Base-by-base conservation (phyloP, 305 asterid genomes). In the Caryopteris hybrid region DNA sequence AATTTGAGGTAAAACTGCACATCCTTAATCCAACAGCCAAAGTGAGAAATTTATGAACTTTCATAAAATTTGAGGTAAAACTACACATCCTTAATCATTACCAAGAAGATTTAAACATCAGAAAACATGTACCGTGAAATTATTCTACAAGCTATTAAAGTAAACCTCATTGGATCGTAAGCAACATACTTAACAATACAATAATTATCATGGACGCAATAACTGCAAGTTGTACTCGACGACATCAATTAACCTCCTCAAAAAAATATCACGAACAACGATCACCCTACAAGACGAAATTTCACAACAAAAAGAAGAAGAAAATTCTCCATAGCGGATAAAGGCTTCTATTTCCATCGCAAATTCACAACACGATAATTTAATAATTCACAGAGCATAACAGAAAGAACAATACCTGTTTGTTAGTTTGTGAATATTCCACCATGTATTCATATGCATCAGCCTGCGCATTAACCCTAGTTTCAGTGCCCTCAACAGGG, bases 371-470 rank as follows among this genome's bases (percentile, higher is more conserved):
- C 33, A 21, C 0, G 6, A 13, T 54, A 56, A 56, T 6, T 16
- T 31, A 31, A 14, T 29, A 13, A 21, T 6, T 14, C 42, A 31
- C 23, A 8, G 16, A 56, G 39, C 62, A 34, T 33, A 18, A 13
- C 5, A 31, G 14, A 46, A 4, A 51, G 59, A 11, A 39, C 2
- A 38, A 56, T 20, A 86, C 99, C 96, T 91, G 91, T 57, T 86
- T 91, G 64, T 89, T 94, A 14, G 95, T 94, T 78, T 78, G 85
- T 1, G 96, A 88, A 70, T 94, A 94, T 57, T 91, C 96, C 42
- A 94, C 99, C 99, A 94, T 94, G 61, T 94, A 94, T 77, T 94
- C 99, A 70, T 94, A 91, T 0, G 99, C 99, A 88, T 94, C 97
- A 41, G 97, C 97, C 83, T 91, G 99, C 27, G 99, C 99, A 83